Evolutionary conservation across 176 grass and related monocot species (phyloP).

Genomic region (Avena eriantha): DNA sequence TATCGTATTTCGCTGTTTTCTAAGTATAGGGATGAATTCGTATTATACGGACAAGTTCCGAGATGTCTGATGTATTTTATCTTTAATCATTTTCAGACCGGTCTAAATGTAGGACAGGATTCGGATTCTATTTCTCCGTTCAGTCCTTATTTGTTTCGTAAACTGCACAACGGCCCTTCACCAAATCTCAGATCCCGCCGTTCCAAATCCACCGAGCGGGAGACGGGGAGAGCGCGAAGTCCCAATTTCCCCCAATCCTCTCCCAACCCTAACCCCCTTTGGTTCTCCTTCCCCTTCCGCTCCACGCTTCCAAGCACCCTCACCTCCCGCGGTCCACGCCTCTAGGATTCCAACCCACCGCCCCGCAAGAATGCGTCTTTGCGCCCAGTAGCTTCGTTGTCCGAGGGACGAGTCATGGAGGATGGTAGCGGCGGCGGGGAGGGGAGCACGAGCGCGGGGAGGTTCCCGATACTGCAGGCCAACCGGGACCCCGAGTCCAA

Average conservation of each 20-base stretch:
- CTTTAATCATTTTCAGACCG: too few species aligned
- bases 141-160: neutral
- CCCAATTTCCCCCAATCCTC: slow-evolving; percentile 53
- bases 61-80: too few species aligned
- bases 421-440: slow-evolving; percentile 38
- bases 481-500: slow-evolving; percentile 80
- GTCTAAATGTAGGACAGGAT: too few species aligned
- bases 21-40: too few species aligned
- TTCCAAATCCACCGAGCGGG: slow-evolving; percentile 57
- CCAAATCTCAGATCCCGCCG: slow-evolving; percentile 37
- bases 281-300: neutral
- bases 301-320: slow-evolving; percentile 28
- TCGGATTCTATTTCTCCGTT: too few species aligned
- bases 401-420: slow-evolving; percentile 39
- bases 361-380: slow-evolving; percentile 25
- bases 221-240: slow-evolving; percentile 55
- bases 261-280: slow-evolving; percentile 37
- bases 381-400: neutral
- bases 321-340: slow-evolving; percentile 7
- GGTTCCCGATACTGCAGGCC: slow-evolving; percentile 69
- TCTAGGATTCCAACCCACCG: slow-evolving; percentile 10
- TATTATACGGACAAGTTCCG: too few species aligned
- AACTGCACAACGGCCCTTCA: neutral
- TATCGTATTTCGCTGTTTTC: too few species aligned
- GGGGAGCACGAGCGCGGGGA: slow-evolving; percentile 38